Evolutionary conservation across 2,329 filamentous ascomycete genomes (phyloP).

Genomic region (Fusarium vanettenii): DNA sequence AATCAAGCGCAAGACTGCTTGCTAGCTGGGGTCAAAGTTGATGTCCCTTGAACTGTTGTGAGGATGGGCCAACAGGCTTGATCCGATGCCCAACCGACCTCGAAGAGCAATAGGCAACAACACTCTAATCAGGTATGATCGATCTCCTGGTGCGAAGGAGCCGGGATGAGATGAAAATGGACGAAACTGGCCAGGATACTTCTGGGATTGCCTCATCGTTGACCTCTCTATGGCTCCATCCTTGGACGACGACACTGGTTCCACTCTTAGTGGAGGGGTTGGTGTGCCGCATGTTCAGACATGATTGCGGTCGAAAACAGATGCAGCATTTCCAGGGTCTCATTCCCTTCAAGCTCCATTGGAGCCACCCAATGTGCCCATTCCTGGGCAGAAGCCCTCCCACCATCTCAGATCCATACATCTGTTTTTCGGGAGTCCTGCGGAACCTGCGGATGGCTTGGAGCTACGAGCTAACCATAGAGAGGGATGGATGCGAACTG

Average conservation of each 20-base stretch:
- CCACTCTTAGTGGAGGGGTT: constrained; percentile 44
- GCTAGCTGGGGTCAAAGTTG: neutral
- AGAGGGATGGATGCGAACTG: constrained; percentile 18
- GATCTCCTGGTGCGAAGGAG: constrained; percentile 6
- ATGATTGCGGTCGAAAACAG: constrained; percentile 38
- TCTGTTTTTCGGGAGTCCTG: constrained; percentile 29
- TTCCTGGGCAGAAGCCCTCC: constrained; percentile 25
- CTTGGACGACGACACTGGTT: constrained; percentile 38
- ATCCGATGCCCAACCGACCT: constrained; percentile 1
- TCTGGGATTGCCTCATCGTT: constrained; percentile 24
- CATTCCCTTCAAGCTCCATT: constrained; percentile 30
- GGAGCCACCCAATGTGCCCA: constrained; percentile 27
- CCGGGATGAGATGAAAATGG: constrained; percentile 22
- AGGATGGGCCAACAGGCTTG: neutral
- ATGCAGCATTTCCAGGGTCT: constrained; percentile 37
- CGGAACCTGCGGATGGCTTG: constrained; percentile 23
- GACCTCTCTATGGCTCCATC: constrained; percentile 38
- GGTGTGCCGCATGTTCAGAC: constrained; percentile 39
- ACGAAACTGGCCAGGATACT: constrained; percentile 26
- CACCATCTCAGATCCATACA: constrained; percentile 35
- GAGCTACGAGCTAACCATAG: constrained; percentile 8
- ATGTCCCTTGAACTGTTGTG: neutral
- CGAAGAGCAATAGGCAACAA: constrained; percentile 5
- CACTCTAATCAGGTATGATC: constrained; percentile 6
- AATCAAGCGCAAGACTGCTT: neutral